Evolutionary conservation across 768 basidiomycete species (phyloP).

Genomic region (Austroboletus festivus): DNA sequence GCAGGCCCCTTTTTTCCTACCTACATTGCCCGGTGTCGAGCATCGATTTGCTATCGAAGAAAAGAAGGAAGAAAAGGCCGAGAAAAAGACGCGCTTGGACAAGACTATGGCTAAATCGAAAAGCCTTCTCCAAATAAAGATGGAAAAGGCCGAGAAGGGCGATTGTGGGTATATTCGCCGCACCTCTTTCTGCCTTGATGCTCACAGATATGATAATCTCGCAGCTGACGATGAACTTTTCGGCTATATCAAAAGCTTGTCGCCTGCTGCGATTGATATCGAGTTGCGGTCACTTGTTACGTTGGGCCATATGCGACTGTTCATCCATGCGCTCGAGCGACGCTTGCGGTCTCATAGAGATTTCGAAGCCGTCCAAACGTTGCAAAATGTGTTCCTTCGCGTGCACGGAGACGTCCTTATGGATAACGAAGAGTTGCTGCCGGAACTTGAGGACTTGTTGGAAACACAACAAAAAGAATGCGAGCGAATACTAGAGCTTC

Average conservation of each 20-base stretch:
- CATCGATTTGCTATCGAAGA: slow-evolving; percentile 66
- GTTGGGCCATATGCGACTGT: slow-evolving; percentile 58
- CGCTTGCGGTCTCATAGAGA: slow-evolving; percentile 80
- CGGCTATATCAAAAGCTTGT: slow-evolving; percentile 76
- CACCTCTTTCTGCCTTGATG: neutral
- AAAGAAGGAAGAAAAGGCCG: slow-evolving; percentile 36
- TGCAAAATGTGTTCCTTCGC: slow-evolving; percentile 79
- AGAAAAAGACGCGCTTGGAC: slow-evolving; percentile 50
- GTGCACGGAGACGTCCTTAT: slow-evolving; percentile 82
- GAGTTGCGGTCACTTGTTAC: slow-evolving; percentile 80
- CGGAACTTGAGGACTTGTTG: slow-evolving; percentile 54
- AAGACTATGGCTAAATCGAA: slow-evolving; percentile 49
- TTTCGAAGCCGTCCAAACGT: slow-evolving; percentile 92
- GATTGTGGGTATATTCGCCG: slow-evolving; percentile 56
- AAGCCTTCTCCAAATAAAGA: slow-evolving; percentile 68
- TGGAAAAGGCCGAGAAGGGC: slow-evolving; percentile 55
- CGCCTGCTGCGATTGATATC: slow-evolving; percentile 87
- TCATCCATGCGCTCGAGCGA: slow-evolving; percentile 69
- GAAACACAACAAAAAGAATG: slow-evolving; percentile 75
- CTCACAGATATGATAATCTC: slow-evolving; percentile 1
- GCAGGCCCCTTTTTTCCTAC: slow-evolving; percentile 95
- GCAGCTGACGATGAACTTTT: slow-evolving; percentile 80
- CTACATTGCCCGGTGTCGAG: slow-evolving; percentile 86
- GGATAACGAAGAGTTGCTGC: slow-evolving; percentile 60
- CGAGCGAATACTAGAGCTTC: slow-evolving; percentile 69